A percentile compares a stretch with the other conserved stretches of the same genome.
These are phyloP conservation scores for Kodamaea sagamina DNA, from an alignment of 805 yeast species.

Conservation along the genomic window DNA sequence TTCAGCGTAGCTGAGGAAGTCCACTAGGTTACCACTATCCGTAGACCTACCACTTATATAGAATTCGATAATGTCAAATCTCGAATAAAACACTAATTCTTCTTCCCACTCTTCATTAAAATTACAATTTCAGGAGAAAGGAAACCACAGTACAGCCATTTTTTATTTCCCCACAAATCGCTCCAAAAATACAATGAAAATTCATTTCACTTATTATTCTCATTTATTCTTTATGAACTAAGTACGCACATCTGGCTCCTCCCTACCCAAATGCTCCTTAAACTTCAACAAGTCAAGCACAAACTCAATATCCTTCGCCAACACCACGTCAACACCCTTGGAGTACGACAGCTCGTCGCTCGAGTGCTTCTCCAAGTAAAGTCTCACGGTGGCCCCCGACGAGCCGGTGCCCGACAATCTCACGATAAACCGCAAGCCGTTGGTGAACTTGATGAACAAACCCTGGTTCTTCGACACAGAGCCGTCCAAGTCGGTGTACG, in stretches of 20 bases:
- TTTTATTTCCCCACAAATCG: too few species aligned
- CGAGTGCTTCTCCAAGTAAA: slow-evolving; percentile 85
- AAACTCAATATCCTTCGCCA: slow-evolving; percentile 59
- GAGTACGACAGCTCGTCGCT: slow-evolving; percentile 52
- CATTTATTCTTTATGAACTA: too few species aligned
- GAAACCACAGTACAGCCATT: too few species aligned
- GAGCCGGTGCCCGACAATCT: slow-evolving; percentile 97
- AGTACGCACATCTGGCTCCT: slow-evolving; percentile 87
- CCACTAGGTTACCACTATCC: too few species aligned
- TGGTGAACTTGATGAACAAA: slow-evolving; percentile 73
- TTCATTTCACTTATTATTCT: too few species aligned
- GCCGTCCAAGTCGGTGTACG: slow-evolving; percentile 93
- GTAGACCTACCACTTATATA: too few species aligned
- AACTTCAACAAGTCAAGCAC: slow-evolving; percentile 72
- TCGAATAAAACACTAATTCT: too few species aligned
- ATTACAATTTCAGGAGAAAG: too few species aligned
- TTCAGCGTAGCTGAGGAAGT: too few species aligned
- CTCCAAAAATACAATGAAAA: too few species aligned
- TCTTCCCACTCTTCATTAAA: too few species aligned
- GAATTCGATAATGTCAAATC: too few species aligned
- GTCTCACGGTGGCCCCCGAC: slow-evolving; percentile 93
- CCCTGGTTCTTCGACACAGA: slow-evolving; percentile 89
- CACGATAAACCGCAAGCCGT: slow-evolving; percentile 83
- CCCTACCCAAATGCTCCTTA: slow-evolving; percentile 73
- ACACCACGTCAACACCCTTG: slow-evolving; percentile 63